Evolutionary conservation across 2,329 filamentous ascomycete species (phyloP).

Genomic region (Xylaria sp.): DNA sequence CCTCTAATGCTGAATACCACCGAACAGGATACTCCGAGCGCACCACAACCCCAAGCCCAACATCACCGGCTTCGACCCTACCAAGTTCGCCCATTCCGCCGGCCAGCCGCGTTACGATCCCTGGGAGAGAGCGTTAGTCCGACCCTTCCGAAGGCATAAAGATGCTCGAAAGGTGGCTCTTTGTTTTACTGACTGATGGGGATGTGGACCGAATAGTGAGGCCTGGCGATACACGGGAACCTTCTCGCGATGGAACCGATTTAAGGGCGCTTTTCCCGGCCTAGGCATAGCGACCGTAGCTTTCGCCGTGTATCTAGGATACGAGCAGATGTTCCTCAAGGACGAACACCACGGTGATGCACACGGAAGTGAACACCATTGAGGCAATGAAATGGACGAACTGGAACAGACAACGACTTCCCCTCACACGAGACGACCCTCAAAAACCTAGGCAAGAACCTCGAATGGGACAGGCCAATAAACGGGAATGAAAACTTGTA

Average conservation of each 20-base stretch:
- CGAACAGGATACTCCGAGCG: slow-evolving; percentile 62
- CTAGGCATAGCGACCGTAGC: slow-evolving; percentile 92
- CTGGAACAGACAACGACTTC: background rate
- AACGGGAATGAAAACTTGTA: slow-evolving; percentile 32
- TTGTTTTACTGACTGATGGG: slow-evolving; percentile 21
- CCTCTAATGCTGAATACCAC: slow-evolving; percentile 26
- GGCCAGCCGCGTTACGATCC: slow-evolving; percentile 72
- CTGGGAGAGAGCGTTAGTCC: slow-evolving; percentile 72
- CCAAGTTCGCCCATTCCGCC: slow-evolving; percentile 79
- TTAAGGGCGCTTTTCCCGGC: slow-evolving; percentile 87
- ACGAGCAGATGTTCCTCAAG: slow-evolving; percentile 87
- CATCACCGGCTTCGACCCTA: slow-evolving; percentile 92
- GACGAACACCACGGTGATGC: slow-evolving; percentile 72
- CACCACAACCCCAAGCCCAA: slow-evolving; percentile 68
- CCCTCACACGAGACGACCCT: background rate
- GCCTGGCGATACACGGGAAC: slow-evolving; percentile 92
- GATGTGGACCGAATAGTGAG: slow-evolving; percentile 70
- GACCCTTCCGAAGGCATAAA: slow-evolving; percentile 3
- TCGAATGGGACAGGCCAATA: slow-evolving; percentile 4
- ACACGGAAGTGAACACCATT: slow-evolving; percentile 70
- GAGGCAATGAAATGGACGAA: slow-evolving; percentile 44
- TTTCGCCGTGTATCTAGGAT: slow-evolving; percentile 88
- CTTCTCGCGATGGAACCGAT: slow-evolving; percentile 89
- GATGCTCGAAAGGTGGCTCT: background rate
- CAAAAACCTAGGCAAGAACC: background rate